phyloP scores from a whole-genome alignment of 768 basidiomycete genomes.

The Podaxis mareebaensis region DNA sequence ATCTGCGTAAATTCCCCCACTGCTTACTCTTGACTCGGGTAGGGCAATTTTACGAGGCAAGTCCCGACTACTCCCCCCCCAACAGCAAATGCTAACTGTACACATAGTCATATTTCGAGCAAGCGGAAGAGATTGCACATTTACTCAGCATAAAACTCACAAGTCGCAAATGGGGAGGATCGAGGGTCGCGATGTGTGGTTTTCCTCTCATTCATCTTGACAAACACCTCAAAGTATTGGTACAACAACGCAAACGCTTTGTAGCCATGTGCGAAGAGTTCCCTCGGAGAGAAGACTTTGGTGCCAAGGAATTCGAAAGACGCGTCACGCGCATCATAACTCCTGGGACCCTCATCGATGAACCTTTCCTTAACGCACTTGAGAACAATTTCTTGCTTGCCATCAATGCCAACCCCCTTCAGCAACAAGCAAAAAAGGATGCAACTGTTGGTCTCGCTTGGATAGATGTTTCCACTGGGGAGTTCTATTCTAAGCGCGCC shows the following conservation, averaged over 20 bases:
- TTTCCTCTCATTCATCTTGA: slow-evolving; percentile 86
- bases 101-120: slow-evolving; percentile 88
- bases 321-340: slow-evolving; percentile 87
- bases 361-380: slow-evolving; percentile 79
- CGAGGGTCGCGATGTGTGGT: slow-evolving; percentile 81
- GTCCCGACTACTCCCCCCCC: slow-evolving; percentile 14
- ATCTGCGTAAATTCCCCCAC: slow-evolving; percentile 78
- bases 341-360: slow-evolving; percentile 93
- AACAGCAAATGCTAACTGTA: slow-evolving; percentile 11
- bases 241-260: slow-evolving; percentile 80
- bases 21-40: slow-evolving; percentile 90
- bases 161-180: slow-evolving; percentile 69
- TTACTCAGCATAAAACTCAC: slow-evolving; percentile 85
- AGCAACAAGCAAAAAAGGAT: slow-evolving; percentile 10
- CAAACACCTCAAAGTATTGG: slow-evolving; percentile 82
- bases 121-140: slow-evolving; percentile 75
- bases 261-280: slow-evolving; percentile 97
- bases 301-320: slow-evolving; percentile 69
- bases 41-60: slow-evolving; percentile 94
- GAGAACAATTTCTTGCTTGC: slow-evolving; percentile 92
- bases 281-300: slow-evolving; percentile 44
- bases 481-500: slow-evolving; percentile 78
- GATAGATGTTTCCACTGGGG: slow-evolving; percentile 94
- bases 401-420: slow-evolving; percentile 33
- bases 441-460: slow-evolving; percentile 74